Evolutionary conservation across 2,329 filamentous ascomycete genomes (phyloP).

Genomic region (Penicillium thymicola): DNA sequence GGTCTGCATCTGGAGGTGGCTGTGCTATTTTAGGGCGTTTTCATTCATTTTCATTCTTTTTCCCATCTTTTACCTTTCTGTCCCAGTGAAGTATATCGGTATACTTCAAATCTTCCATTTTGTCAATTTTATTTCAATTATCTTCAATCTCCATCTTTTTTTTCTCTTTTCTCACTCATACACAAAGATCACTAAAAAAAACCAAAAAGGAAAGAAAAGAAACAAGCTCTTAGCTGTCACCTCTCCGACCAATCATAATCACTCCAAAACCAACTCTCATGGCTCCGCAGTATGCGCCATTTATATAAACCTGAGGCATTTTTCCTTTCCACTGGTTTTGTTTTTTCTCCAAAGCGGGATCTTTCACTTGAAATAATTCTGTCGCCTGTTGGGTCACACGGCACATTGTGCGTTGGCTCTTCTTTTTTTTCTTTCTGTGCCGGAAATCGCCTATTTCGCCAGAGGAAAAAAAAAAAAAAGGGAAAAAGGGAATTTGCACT

Average conservation of each 20-base stretch:
- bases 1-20: conserved; percentile 19
- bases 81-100: neutral
- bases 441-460: neutral
- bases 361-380: neutral
- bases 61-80: neutral
- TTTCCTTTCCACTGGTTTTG: conserved; percentile 21
- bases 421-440: neutral
- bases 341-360: neutral
- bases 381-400: conserved; percentile 3
- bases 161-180: neutral
- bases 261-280: neutral
- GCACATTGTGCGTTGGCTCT: neutral
- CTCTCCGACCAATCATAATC: neutral
- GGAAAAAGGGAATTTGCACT: neutral
- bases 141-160: neutral
- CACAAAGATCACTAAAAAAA: neutral
- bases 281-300: conserved; percentile 20
- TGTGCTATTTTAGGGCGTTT: conserved; percentile 16
- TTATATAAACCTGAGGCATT: conserved; percentile 26
- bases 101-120: no score
- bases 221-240: neutral
- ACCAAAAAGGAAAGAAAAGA: neutral
- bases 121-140: neutral
- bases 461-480: neutral
- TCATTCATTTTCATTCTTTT: neutral